Conservation (phyloP, 129 eudicot genomes). For the Ambrosia trifida region DNA sequence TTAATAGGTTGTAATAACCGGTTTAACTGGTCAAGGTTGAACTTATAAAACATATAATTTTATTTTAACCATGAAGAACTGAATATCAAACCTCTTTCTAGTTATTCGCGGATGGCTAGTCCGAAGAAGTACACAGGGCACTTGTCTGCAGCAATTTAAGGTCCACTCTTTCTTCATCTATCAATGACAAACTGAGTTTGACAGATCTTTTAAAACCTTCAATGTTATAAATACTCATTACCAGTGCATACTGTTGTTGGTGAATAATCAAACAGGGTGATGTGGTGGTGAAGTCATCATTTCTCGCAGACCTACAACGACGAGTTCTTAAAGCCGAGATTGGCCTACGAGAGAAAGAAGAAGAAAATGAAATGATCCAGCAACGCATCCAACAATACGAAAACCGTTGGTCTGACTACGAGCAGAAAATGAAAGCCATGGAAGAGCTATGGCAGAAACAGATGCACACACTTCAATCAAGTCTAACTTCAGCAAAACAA, state of each 20-base stretch:
- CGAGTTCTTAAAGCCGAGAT: conserved; percentile 76
- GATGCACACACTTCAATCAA: conserved; percentile 82
- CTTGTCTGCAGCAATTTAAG: conserved; percentile 59
- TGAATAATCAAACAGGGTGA: conserved; percentile 47
- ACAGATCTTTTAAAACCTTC: neutral
- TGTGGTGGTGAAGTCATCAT: conserved; percentile 59
- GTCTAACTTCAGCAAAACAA: conserved; percentile 67
- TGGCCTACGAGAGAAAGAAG: conserved; percentile 76
- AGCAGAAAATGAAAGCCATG: conserved; percentile 85
- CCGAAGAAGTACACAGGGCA: conserved; percentile 67
- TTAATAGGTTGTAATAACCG: neutral
- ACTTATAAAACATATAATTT: neutral
- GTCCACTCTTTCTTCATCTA: conserved; percentile 35
- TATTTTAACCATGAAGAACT: conserved; percentile 8
- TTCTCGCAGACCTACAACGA: conserved; percentile 79
- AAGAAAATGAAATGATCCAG: conserved; percentile 65
- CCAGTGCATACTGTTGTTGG: neutral
- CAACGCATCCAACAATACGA: conserved; percentile 78
- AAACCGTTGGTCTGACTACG: conserved; percentile 88
- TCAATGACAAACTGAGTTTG: neutral
- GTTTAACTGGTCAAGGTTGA: neutral
- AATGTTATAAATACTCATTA: neutral
- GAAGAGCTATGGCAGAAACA: conserved; percentile 94
- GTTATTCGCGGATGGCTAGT: conserved; percentile 94
- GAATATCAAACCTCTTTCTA: conserved; percentile 31